These are phyloP conservation scores for Termitomyces sp. DNA, from an alignment of 768 basidiomycete genomes.

Conservation along the genomic window DNA sequence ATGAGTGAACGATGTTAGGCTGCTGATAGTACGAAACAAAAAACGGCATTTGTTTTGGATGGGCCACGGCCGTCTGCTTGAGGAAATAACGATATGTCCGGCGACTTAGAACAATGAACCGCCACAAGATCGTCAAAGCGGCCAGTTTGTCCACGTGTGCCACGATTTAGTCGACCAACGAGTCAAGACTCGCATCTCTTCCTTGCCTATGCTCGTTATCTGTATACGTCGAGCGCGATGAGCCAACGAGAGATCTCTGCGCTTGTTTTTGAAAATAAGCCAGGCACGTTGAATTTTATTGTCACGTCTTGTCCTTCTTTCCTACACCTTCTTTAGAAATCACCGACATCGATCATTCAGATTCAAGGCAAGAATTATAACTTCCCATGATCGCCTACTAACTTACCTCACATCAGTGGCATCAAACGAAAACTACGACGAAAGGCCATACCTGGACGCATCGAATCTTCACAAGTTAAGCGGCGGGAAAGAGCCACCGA, in stretches of 20 bases:
- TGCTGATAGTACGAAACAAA: background rate
- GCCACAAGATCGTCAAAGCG: no score
- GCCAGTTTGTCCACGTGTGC: background rate
- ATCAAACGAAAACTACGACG: background rate
- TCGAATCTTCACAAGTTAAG: background rate
- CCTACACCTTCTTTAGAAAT: background rate
- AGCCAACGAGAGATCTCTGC: background rate
- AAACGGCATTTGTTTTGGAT: background rate
- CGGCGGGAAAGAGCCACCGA: background rate
- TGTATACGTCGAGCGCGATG: background rate
- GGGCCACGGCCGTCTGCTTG: background rate
- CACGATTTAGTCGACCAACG: background rate
- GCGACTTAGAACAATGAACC: background rate
- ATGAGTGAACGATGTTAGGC: no score
- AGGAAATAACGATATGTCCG: background rate
- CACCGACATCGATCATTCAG: no score
- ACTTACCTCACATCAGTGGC: no score
- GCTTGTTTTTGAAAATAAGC: background rate
- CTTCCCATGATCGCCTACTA: no score
- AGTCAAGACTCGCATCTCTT: background rate
- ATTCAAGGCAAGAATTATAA: background rate
- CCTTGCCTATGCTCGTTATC: no score
- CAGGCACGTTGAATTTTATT: no score
- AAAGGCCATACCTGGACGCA: background rate
- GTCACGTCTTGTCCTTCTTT: no score